Base-by-base conservation (phyloP, 1,139 yeast species). In the Sugiyamaella grinbergsii region DNA sequence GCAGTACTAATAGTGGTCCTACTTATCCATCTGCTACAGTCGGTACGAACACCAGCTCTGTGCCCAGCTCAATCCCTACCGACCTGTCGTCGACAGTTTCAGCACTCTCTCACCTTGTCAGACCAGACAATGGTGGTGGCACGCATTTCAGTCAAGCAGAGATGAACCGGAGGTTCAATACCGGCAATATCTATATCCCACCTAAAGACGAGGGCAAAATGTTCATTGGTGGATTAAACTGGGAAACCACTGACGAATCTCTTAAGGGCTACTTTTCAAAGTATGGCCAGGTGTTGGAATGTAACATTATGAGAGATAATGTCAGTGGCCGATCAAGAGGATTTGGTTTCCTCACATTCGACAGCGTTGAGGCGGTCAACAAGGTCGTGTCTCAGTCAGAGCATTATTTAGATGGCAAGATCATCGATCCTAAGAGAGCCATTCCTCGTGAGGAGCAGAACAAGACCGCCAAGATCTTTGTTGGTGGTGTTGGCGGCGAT, bases 361-460 rank as follows among this genome's bases (percentile, higher is more conserved):
- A 81, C 49, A 86, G 85, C 56, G 81, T 96, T 11, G 71, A 76
- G 24, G 82, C 95, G 42, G 98, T 93, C 32, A 95, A 89, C 64
- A 87, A 80, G 58, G 98, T 93, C 44, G 81, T 93, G 60, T 83
- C 82, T 58, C 84, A 87, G 55, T 34, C 53, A 7, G 95, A 88
- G 64, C 99, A 93, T 69, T 81, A 88, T 47, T 75, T 93, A 54
- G 99, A 93, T 65, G 98, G 98, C 57, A 94, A 94, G 69, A 86
- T 94, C 56, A 94, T 93, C 67, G 99, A 93, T 66, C 98, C 99
- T 38, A 93, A 93, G 70, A 80, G 98, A 63, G 98, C 99, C 19
- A 93, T 93, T 63, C 98, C 98, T 38, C 85, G 93, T 69, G 98
- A 93, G 67, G 98, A 93, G 68, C 98, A 93, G 71, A 98, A 91